These are phyloP conservation scores for Collybia sordida DNA, from an alignment of 768 basidiomycete genomes.

Conservation along the genomic window DNA sequence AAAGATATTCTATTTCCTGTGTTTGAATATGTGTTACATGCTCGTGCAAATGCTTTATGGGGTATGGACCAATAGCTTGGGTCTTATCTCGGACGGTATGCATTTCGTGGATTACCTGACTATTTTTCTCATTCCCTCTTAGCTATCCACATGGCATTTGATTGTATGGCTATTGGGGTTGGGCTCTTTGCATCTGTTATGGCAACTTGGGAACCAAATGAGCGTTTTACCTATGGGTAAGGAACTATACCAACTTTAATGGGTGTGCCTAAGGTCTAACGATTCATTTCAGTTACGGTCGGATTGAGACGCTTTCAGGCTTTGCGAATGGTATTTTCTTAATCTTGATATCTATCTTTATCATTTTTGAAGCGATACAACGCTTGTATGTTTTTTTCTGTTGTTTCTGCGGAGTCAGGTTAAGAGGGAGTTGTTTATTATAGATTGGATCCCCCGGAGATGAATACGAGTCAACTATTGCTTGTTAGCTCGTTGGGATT, in stretches of 20 bases:
- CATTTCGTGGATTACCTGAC: not conserved
- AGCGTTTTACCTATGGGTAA: slow-evolving; percentile 92
- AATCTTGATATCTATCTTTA: slow-evolving; percentile 94
- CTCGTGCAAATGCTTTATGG: slow-evolving; percentile 96
- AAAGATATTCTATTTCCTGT: slow-evolving; percentile 95
- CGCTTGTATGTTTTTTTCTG: slow-evolving; percentile 60
- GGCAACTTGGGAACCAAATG: slow-evolving; percentile 97
- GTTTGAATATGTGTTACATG: slow-evolving; percentile 96
- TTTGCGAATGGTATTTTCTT: slow-evolving; percentile 97
- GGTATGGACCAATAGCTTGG: slow-evolving; percentile 95
- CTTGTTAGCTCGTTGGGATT: slow-evolving; percentile 88
- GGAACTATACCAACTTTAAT: slow-evolving; percentile 15
- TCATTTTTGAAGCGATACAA: slow-evolving; percentile 97
- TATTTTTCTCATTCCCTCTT: slow-evolving; percentile 6
- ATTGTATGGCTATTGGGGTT: slow-evolving; percentile 96
- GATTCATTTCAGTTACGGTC: slow-evolving; percentile 69
- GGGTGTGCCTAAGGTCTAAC: slow-evolving; percentile 2
- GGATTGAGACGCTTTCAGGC: slow-evolving; percentile 96
- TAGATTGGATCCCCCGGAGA: slow-evolving; percentile 93
- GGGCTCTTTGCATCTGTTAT: slow-evolving; percentile 96
- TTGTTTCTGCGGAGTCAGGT: not conserved
- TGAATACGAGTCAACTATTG: slow-evolving; percentile 92
- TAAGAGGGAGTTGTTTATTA: not conserved
- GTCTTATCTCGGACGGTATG: slow-evolving; percentile 93
- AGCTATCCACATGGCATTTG: slow-evolving; percentile 99